These are phyloP conservation scores for Cryphonectria nitschkei DNA, from an alignment of 2,329 filamentous ascomycete genomes.

Conservation along the genomic window DNA sequence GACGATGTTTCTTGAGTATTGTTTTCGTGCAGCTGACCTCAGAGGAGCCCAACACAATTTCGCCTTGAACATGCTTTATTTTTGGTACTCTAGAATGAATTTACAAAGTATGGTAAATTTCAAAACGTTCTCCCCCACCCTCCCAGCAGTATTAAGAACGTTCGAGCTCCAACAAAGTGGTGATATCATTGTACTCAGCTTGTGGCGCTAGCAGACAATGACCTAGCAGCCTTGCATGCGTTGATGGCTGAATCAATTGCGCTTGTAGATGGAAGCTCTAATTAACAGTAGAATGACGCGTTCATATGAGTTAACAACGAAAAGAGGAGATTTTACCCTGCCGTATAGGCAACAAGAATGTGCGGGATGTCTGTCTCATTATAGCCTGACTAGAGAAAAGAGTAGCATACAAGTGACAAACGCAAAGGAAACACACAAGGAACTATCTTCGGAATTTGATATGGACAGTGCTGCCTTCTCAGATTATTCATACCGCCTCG, in stretches of 20 bases:
- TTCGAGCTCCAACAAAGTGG: conserved; percentile 2
- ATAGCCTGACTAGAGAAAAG: no score
- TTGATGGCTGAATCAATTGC: background rate
- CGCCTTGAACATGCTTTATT: background rate
- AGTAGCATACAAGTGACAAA: no score
- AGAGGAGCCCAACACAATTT: background rate
- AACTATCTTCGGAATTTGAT: no score
- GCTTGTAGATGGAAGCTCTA: background rate
- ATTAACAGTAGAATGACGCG: background rate
- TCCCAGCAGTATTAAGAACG: background rate
- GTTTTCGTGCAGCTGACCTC: background rate
- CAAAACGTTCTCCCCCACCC: background rate
- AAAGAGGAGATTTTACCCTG: background rate
- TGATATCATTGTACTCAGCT: conserved; percentile 15
- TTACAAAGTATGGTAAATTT: background rate
- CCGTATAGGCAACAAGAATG: background rate
- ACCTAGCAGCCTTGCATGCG: background rate
- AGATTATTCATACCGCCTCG: no score
- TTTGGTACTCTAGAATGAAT: no score
- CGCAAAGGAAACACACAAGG: no score
- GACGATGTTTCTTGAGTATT: conserved; percentile 3
- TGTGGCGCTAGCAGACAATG: conserved; percentile 8
- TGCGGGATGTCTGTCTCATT: background rate
- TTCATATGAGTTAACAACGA: background rate
- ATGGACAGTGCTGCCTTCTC: no score